These are phyloP conservation scores for Mycosphaerella arachidis DNA, from an alignment of 2,329 filamentous ascomycete genomes.

Conservation along the genomic window DNA sequence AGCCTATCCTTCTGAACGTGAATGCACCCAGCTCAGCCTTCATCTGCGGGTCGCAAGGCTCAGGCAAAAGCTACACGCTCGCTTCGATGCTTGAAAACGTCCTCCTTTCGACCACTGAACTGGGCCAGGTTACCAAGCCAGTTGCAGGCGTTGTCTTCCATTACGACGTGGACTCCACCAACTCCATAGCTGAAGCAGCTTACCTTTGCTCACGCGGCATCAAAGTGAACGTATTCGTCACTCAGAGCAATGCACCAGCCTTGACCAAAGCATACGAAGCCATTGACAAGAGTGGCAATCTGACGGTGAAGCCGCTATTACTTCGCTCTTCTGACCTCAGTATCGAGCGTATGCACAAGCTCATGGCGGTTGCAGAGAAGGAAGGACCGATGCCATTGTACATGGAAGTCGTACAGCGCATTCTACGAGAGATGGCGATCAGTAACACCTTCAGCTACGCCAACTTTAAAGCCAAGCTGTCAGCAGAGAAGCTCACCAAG, in stretches of 20 bases:
- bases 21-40: constrained; percentile 56
- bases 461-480: constrained; percentile 42
- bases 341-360: constrained; percentile 49
- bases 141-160: constrained; percentile 58
- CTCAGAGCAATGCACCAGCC: constrained; percentile 43
- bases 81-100: constrained; percentile 59
- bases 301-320: constrained; percentile 45
- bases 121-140: constrained; percentile 47
- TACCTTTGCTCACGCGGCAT: constrained; percentile 48
- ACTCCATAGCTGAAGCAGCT: constrained; percentile 55
- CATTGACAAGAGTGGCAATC: constrained; percentile 31
- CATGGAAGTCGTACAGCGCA: constrained; percentile 49
- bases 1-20: constrained; percentile 48
- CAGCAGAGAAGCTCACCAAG: constrained; percentile 39
- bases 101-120: constrained; percentile 41
- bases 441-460: constrained; percentile 47
- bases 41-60: constrained; percentile 58
- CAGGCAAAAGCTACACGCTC: constrained; percentile 57
- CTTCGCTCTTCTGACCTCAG: constrained; percentile 47
- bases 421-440: constrained; percentile 56
- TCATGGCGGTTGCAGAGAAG: constrained; percentile 50
- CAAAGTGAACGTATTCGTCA: constrained; percentile 50
- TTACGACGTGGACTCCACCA: constrained; percentile 49
- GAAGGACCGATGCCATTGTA: constrained; percentile 51
- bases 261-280: constrained; percentile 43